These are phyloP conservation scores for Sphaerostilbella broomeana DNA, from an alignment of 2,329 filamentous ascomycete genomes.

Conservation along the genomic window DNA sequence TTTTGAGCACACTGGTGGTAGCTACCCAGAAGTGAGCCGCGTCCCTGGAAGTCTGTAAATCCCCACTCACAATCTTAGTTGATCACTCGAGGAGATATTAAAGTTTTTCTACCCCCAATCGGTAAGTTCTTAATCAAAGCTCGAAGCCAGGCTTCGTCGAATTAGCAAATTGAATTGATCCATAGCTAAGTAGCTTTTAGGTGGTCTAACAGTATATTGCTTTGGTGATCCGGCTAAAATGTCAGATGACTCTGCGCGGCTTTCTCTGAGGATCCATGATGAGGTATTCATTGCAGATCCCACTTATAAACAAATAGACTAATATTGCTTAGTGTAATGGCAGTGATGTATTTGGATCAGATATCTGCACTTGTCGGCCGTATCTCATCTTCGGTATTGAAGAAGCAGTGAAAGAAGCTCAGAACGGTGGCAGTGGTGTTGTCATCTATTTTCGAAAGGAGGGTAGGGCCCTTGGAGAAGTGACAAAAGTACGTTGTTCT, in stretches of 20 bases:
- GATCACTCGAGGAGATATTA: conserved; percentile 90
- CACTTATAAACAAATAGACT: conserved; percentile 7
- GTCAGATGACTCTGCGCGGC: conserved; percentile 71
- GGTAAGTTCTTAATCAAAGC: conserved; percentile 37
- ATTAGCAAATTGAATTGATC: no score
- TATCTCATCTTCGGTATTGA: conserved; percentile 97
- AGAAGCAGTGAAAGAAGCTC: conserved; percentile 94
- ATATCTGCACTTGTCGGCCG: conserved; percentile 94
- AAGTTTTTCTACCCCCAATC: conserved; percentile 91
- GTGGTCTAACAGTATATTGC: conserved; percentile 91
- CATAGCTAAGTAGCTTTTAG: conserved; percentile 28
- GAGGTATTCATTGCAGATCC: conserved; percentile 37
- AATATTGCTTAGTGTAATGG: conserved; percentile 65
- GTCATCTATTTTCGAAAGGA: conserved; percentile 99
- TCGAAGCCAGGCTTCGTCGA: not conserved
- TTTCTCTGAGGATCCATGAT: conserved; percentile 77
- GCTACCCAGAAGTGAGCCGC: conserved; percentile 78
- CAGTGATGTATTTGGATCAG: conserved; percentile 93
- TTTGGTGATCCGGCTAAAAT: conserved; percentile 94
- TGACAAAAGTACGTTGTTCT: conserved; percentile 70
- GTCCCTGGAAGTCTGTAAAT: no score
- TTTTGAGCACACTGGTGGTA: conserved; percentile 93
- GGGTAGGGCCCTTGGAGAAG: conserved; percentile 87
- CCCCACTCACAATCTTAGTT: conserved; percentile 39
- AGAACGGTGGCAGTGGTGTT: conserved; percentile 85